Evolutionary conservation across 192 early-diverging fungal species (phyloP).

Genomic region (Dispira parvispora): DNA sequence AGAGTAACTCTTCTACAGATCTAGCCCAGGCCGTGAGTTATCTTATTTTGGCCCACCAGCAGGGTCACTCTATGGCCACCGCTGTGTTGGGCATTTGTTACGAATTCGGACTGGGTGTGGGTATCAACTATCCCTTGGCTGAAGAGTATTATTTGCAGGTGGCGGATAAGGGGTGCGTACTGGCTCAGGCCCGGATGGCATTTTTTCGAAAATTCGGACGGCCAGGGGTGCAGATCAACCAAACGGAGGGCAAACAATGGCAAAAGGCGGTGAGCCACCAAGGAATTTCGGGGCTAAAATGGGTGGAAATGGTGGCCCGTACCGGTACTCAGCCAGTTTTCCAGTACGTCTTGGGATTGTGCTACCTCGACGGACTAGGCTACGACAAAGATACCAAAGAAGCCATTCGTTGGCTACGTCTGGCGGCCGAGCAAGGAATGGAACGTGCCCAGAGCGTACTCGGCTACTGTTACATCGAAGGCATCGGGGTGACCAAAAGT

Average conservation of each 20-base stretch:
- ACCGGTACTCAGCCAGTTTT: slow-evolving; percentile 36
- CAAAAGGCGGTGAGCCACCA: slow-evolving; percentile 35
- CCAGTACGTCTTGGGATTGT: slow-evolving; percentile 55
- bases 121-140: slow-evolving; percentile 36
- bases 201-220: slow-evolving; percentile 69
- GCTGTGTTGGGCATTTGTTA: slow-evolving; percentile 63
- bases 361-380: slow-evolving; percentile 65
- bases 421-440: slow-evolving; percentile 39
- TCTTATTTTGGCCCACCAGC: slow-evolving; percentile 30
- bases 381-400: slow-evolving; percentile 39
- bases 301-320: slow-evolving; percentile 44
- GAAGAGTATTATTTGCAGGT: slow-evolving; percentile 49
- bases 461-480: slow-evolving; percentile 78
- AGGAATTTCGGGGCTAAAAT: slow-evolving; percentile 36
- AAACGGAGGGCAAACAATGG: slow-evolving; percentile 67
- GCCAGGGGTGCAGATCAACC: slow-evolving; percentile 57
- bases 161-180: slow-evolving; percentile 38
- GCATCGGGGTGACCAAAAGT: slow-evolving; percentile 50
- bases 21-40: slow-evolving; percentile 30
- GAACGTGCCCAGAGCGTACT: slow-evolving; percentile 44
- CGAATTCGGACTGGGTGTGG: slow-evolving; percentile 68
- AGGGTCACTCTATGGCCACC: slow-evolving; percentile 28
- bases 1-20: slow-evolving; percentile 21
- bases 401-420: slow-evolving; percentile 59
- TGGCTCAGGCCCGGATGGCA: slow-evolving; percentile 50